A percentile compares a stretch with the other conserved stretches of the same genome.
phyloP scores from a whole-genome alignment of 2,329 filamentous ascomycete genomes.

The Diaporthe sp. region DNA sequence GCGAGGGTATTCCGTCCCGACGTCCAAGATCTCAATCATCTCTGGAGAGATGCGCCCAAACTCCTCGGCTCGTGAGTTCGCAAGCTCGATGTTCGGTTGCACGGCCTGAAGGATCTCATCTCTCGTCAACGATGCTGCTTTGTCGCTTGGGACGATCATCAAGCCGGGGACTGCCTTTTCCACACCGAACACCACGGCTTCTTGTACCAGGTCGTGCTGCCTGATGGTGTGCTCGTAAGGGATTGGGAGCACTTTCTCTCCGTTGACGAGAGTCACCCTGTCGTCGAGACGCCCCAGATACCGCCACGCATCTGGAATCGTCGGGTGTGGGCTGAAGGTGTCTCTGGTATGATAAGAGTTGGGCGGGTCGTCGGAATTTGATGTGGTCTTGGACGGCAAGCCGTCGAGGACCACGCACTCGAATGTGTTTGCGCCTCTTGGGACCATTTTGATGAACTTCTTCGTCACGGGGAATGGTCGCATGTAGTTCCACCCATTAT shows the following conservation, averaged over 20 bases:
- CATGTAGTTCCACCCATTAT: constrained; percentile 70
- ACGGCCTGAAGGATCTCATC: constrained; percentile 62
- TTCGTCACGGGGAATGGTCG: constrained; percentile 56
- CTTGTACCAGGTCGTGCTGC: constrained; percentile 65
- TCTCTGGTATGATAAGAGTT: constrained; percentile 61
- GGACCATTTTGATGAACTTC: constrained; percentile 56
- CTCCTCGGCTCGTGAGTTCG: constrained; percentile 63
- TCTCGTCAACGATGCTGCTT: constrained; percentile 51
- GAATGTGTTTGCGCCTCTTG: constrained; percentile 52
- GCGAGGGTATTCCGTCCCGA: constrained; percentile 57
- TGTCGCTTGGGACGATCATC: constrained; percentile 64
- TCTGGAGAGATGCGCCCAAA: constrained; percentile 68
- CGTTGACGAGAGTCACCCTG: constrained; percentile 60
- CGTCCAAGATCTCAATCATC: constrained; percentile 63
- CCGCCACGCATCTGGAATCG: constrained; percentile 59
- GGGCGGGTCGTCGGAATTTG: constrained; percentile 59
- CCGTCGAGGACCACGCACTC: constrained; percentile 50
- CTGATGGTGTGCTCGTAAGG: constrained; percentile 67
- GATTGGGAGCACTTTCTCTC: constrained; percentile 63
- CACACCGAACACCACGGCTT: constrained; percentile 70
- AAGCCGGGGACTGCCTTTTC: constrained; percentile 66
- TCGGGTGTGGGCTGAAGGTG: constrained; percentile 58
- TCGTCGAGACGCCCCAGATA: constrained; percentile 62
- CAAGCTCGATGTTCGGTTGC: constrained; percentile 63
- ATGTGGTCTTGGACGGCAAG: constrained; percentile 49